Conservation (phyloP, 805 yeast genomes). For the Lachancea fermentati region DNA sequence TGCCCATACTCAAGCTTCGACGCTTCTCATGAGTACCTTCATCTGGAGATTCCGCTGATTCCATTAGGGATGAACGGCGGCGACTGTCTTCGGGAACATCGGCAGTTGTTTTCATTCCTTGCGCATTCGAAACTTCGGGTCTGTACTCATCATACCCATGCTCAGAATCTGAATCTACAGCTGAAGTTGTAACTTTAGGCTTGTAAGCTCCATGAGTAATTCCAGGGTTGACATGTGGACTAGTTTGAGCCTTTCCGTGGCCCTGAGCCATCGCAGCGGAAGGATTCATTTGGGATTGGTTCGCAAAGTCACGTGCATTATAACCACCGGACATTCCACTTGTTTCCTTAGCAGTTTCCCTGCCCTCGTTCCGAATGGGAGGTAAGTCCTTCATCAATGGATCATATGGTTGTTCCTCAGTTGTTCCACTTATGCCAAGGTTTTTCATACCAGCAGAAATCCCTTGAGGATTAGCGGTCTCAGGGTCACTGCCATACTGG, state of each 20-base stretch:
- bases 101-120: no score
- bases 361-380: no score
- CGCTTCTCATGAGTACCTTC: constrained; percentile 2
- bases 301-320: no score
- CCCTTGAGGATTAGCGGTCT: neutral
- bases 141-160: constrained; percentile 6
- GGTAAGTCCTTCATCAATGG: neutral
- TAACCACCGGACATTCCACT: no score
- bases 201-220: neutral
- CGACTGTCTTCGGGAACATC: constrained; percentile 5
- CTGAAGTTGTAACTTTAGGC: neutral
- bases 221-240: no score
- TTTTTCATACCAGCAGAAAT: neutral
- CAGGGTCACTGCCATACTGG: neutral
- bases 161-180: neutral
- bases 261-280: no score
- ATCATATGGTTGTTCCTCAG: neutral
- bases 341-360: no score
- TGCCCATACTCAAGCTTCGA: constrained; percentile 8
- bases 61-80: constrained; percentile 4
- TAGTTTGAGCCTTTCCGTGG: no score
- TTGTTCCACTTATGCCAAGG: neutral
- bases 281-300: no score
- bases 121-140: no score
- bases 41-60: neutral